A percentile compares a stretch with the other conserved stretches of the same genome.
phyloP scores from a whole-genome alignment of 257 asterid genomes.

The Rhazya stricta region DNA sequence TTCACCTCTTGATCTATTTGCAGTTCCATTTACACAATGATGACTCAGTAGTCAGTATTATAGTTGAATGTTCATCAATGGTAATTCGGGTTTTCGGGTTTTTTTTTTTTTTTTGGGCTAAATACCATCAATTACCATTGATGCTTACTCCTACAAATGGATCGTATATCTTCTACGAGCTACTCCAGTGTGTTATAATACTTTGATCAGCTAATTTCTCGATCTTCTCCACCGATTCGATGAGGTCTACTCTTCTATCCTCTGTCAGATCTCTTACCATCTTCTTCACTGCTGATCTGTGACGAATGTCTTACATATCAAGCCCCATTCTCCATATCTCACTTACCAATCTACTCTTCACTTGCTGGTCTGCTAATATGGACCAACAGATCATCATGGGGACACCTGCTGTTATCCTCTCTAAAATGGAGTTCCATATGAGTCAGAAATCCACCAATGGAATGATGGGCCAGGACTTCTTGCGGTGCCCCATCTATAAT shows the following conservation, averaged over 20 bases:
- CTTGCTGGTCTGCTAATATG: not conserved
- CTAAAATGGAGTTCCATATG: slow-evolving; percentile 1
- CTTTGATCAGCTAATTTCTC: too few species aligned
- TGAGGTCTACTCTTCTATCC: not conserved
- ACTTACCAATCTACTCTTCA: not conserved
- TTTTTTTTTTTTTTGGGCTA: too few species aligned
- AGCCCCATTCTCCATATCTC: slow-evolving; percentile 3
- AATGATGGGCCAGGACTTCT: not conserved
- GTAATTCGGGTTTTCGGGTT: too few species aligned
- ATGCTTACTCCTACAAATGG: too few species aligned
- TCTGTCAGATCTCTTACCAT: not conserved
- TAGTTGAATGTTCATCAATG: too few species aligned
- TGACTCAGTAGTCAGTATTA: too few species aligned
- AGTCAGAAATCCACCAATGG: not conserved
- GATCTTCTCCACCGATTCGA: too few species aligned
- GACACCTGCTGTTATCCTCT: not conserved
- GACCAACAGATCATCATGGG: slow-evolving; percentile 3
- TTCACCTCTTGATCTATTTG: not conserved
- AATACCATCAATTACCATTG: too few species aligned
- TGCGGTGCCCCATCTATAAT: slow-evolving; percentile 2
- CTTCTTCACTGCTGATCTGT: not conserved
- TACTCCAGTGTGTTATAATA: too few species aligned
- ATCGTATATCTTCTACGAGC: too few species aligned
- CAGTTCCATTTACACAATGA: too few species aligned
- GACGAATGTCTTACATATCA: not conserved